phyloP scores from a whole-genome alignment of 352 stramenopile species.

The Aphanomyces cochlioides region DNA sequence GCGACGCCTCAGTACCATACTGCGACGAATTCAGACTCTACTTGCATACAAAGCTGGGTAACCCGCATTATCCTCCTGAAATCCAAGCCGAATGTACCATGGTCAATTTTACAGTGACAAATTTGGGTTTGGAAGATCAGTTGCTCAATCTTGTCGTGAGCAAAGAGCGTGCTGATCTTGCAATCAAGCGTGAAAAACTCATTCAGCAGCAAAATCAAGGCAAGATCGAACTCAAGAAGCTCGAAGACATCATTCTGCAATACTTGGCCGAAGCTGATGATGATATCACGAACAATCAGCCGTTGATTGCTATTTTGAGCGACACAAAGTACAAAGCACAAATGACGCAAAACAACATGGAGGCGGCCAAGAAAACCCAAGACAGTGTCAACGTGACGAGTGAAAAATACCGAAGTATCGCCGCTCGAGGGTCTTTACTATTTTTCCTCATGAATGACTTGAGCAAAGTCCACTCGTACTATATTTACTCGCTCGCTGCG shows the following conservation, averaged over 20 bases:
- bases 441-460: conserved; percentile 98
- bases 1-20: conserved; percentile 92
- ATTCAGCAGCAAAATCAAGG: conserved; percentile 94
- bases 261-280: conserved; percentile 93
- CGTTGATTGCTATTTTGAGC: conserved; percentile 94
- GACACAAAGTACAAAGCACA: conserved; percentile 93
- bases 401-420: conserved; percentile 94
- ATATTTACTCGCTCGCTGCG: conserved; percentile 94
- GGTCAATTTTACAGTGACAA: conserved; percentile 94
- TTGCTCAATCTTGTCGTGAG: conserved; percentile 89
- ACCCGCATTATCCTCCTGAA: conserved; percentile 93
- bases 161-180: conserved; percentile 86
- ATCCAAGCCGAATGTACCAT: conserved; percentile 94
- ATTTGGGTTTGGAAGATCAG: conserved; percentile 90
- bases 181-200: conserved; percentile 83
- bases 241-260: conserved; percentile 94
- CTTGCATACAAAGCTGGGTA: conserved; percentile 93
- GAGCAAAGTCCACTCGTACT: conserved; percentile 96
- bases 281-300: conserved; percentile 97
- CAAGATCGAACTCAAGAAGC: conserved; percentile 95
- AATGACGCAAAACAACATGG: conserved; percentile 90
- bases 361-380: conserved; percentile 90
- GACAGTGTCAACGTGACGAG: conserved; percentile 90
- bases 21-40: conserved; percentile 93
- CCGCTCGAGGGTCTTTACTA: conserved; percentile 87